phyloP scores from a whole-genome alignment of 2,329 filamentous ascomycete genomes.

The Alternaria infectoria region DNA sequence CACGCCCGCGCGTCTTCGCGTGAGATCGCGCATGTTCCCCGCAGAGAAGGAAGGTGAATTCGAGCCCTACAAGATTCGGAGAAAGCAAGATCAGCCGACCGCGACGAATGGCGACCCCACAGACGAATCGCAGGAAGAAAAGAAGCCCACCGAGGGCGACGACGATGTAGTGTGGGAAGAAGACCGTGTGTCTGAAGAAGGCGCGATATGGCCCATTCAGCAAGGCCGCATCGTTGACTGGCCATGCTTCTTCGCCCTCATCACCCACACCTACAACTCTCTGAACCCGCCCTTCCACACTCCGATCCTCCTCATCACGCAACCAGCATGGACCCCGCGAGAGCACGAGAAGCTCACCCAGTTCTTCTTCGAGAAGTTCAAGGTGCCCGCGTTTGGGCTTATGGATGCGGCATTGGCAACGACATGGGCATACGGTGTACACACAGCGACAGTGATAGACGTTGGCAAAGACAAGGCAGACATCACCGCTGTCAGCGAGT shows the following conservation, averaged over 20 bases:
- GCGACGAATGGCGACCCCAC: constrained; percentile 40
- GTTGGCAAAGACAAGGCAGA: constrained; percentile 93
- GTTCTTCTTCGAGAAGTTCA: constrained; percentile 97
- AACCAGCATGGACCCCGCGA: constrained; percentile 87
- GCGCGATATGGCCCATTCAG: constrained; percentile 84
- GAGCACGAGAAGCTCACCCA: constrained; percentile 88
- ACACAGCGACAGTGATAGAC: constrained; percentile 85
- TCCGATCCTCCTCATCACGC: constrained; percentile 86
- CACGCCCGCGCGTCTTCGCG: constrained; percentile 83
- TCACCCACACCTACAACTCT: constrained; percentile 88
- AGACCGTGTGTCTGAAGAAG: constrained; percentile 85
- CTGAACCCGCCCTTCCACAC: constrained; percentile 93
- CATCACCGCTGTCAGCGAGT: constrained; percentile 87
- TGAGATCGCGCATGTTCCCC: constrained; percentile 92
- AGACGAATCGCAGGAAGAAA: constrained; percentile 27
- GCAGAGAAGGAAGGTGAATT: constrained; percentile 77
- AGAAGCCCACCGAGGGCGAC: constrained; percentile 49
- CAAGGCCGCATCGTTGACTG: constrained; percentile 87
- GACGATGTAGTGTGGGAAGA: constrained; percentile 80
- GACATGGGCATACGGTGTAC: constrained; percentile 78
- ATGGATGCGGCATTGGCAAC: constrained; percentile 89
- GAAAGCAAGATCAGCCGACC: constrained; percentile 45
- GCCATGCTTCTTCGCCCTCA: constrained; percentile 89
- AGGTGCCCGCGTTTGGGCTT: constrained; percentile 87
- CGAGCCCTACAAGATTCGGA: constrained; percentile 80